Percentiles rank a stretch among this genome's conserved stretches.
Conservation (phyloP, 192 early-diverging fungal genomes). For the Backusella macrospora region DNA sequence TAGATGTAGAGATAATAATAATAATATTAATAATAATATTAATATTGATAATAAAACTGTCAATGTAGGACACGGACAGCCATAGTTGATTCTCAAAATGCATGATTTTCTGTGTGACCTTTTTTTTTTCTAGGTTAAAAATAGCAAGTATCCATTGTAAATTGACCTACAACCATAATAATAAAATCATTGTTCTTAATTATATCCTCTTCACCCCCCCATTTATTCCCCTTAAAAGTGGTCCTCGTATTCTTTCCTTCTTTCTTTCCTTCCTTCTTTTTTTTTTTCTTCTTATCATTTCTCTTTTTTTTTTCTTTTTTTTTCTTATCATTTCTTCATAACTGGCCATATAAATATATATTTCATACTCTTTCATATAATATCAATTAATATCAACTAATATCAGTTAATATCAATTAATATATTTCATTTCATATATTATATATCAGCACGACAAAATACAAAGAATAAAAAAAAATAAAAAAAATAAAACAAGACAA, state of each 20-base stretch:
- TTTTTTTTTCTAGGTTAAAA: not conserved
- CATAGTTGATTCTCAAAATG: not conserved
- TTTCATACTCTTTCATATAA: not conserved
- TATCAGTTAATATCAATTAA: not conserved
- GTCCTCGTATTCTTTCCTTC: not conserved
- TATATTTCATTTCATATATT: not conserved
- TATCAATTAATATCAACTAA: not conserved
- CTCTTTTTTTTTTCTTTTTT: not conserved
- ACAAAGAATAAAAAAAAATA: not conserved
- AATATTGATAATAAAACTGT: not conserved
- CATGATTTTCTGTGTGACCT: conserved; percentile 12
- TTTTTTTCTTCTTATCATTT: not conserved
- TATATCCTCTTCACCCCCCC: not conserved
- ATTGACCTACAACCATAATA: not conserved
- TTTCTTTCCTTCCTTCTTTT: not conserved
- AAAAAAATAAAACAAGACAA: not conserved
- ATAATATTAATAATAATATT: not conserved
- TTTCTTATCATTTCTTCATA: not conserved
- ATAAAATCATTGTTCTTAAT: conserved; percentile 2
- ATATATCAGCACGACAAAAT: not conserved
- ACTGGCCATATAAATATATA: too few relatives aligned
- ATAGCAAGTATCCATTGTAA: conserved; percentile 5
- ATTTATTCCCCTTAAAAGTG: not conserved
- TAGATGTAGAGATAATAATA: too few relatives aligned
- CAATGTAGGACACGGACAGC: conserved; percentile 6